Evolutionary conservation across 371 early-diverging fungal species (phyloP).

Genomic region (Chytridium lagenaria): DNA sequence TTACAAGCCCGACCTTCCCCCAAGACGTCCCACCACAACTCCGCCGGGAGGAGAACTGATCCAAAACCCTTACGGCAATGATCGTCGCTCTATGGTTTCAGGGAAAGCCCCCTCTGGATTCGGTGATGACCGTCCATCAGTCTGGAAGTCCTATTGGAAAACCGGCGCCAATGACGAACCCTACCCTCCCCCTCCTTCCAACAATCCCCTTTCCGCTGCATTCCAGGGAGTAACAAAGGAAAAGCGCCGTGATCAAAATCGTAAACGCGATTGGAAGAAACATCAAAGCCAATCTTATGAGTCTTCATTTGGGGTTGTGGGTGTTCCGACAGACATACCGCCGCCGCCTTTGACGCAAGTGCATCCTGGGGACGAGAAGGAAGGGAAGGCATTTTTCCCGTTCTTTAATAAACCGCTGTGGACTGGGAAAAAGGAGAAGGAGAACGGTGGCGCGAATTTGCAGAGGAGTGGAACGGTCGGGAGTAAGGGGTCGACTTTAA

Average conservation of each 20-base stretch:
- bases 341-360: not conserved
- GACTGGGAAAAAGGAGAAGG: not conserved
- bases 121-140: not conserved
- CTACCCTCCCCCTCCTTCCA: not conserved
- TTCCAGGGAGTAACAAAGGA: not conserved
- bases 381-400: constrained; percentile 4
- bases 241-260: not conserved
- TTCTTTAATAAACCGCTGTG: not conserved
- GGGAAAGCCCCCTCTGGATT: not conserved
- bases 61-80: too few relatives aligned
- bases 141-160: constrained; percentile 3
- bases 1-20: too few relatives aligned
- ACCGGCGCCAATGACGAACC: not conserved
- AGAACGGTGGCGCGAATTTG: constrained; percentile 3
- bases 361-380: not conserved
- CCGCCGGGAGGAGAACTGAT: too few relatives aligned
- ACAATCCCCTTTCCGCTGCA: not conserved
- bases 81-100: not conserved
- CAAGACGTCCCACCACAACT: too few relatives aligned
- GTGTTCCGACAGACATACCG: not conserved
- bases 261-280: not conserved
- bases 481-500: constrained; percentile 33
- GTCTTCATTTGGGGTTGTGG: not conserved
- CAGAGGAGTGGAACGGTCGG: constrained; percentile 23
- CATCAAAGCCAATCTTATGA: not conserved